A percentile compares a stretch with the other conserved stretches of the same genome.
phyloP scores from a whole-genome alignment of 495 filamentous ascomycete species.

The Trichoderma reesei region DNA sequence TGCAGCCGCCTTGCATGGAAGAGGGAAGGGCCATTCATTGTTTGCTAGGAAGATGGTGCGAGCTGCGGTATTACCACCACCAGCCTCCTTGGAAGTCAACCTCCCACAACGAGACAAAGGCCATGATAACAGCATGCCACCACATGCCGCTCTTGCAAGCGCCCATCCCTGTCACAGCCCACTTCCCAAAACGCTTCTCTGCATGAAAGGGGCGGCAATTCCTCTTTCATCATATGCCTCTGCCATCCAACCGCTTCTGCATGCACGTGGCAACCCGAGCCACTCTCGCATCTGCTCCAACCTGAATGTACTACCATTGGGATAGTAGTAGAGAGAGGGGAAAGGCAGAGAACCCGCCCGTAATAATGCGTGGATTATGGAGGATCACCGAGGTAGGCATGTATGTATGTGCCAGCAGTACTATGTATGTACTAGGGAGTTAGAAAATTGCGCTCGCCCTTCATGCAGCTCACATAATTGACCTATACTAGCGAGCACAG shows the following conservation, averaged over 20 bases:
- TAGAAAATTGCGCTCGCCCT: not conserved
- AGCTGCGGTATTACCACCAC: not conserved
- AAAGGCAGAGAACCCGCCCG: too few species aligned
- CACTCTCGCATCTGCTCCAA: not conserved
- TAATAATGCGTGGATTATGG: not conserved
- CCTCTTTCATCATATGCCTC: not conserved
- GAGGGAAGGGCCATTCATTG: not conserved
- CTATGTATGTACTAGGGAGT: not conserved
- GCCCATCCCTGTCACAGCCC: not conserved
- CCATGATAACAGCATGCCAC: conserved; percentile 5
- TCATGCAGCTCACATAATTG: conserved; percentile 5
- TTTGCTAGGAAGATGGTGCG: not conserved
- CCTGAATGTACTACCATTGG: not conserved
- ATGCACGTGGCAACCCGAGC: conserved; percentile 3
- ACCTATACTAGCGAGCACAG: not conserved
- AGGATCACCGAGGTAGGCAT: not conserved
- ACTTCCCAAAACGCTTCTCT: not conserved
- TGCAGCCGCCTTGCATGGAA: not conserved
- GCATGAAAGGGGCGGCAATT: conserved; percentile 1
- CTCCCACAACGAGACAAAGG: not conserved
- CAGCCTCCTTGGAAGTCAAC: not conserved
- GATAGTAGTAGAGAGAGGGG: not conserved
- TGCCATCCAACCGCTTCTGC: conserved; percentile 4
- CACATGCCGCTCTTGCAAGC: not conserved
- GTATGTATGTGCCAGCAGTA: too few species aligned